Evolutionary conservation across 371 early-diverging fungal genomes (phyloP).

Genomic region (Mortierella polycephala): DNA sequence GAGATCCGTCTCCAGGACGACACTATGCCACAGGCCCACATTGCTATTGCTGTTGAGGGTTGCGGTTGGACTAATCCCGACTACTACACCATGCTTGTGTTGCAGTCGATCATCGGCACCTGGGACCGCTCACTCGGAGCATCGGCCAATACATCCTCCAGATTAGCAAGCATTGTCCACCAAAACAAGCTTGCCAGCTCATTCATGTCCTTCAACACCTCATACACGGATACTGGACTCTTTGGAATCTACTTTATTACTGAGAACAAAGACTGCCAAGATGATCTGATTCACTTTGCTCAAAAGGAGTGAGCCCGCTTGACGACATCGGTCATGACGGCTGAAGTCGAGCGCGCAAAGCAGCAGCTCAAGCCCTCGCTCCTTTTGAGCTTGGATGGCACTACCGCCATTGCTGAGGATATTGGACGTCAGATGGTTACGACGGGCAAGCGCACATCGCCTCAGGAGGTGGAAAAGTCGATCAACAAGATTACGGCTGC

Average conservation of each 20-base stretch:
- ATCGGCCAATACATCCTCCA: constrained; percentile 84
- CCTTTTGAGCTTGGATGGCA: constrained; percentile 91
- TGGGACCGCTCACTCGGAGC: constrained; percentile 96
- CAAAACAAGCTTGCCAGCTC: constrained; percentile 93
- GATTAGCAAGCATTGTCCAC: constrained; percentile 84
- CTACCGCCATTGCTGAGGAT: constrained; percentile 95
- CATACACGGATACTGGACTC: constrained; percentile 97
- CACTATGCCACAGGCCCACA: constrained; percentile 90
- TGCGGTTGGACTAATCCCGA: constrained; percentile 94
- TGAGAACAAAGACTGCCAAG: constrained; percentile 83
- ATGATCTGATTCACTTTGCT: constrained; percentile 87
- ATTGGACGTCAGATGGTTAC: constrained; percentile 96
- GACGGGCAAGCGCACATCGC: constrained; percentile 88
- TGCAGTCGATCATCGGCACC: constrained; percentile 94
- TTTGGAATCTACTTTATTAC: constrained; percentile 95
- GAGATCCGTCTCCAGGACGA: constrained; percentile 90
- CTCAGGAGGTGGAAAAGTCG: constrained; percentile 82
- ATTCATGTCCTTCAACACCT: constrained; percentile 98
- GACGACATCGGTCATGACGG: constrained; percentile 84
- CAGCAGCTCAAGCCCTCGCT: constrained; percentile 97
- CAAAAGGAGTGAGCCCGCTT: constrained; percentile 94
- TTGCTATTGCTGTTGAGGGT: constrained; percentile 98
- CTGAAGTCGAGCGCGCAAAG: constrained; percentile 97
- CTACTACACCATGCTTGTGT: constrained; percentile 94
- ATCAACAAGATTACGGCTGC: constrained; percentile 85